phyloP scores from a whole-genome alignment of 805 yeast species.

The Candida golubevii region DNA sequence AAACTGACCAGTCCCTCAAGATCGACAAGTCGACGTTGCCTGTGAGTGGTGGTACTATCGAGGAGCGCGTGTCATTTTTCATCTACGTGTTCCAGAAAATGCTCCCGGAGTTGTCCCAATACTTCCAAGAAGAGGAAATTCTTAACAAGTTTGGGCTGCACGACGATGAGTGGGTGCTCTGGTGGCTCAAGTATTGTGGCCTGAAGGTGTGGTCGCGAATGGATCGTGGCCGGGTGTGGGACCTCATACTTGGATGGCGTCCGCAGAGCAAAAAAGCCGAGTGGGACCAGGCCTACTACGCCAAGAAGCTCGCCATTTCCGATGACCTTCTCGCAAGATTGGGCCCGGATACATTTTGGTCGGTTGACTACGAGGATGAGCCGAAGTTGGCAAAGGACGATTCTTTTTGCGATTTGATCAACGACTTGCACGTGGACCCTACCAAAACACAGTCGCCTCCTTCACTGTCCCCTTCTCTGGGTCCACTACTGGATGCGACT shows the following conservation, averaged over 20 bases:
- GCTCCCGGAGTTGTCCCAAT: conserved; percentile 72
- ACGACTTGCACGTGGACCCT: conserved; percentile 22
- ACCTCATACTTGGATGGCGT: conserved; percentile 76
- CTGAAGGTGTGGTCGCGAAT: conserved; percentile 75
- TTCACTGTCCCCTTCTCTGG: conserved; percentile 11
- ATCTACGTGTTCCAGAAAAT: conserved; percentile 55
- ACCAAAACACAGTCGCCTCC: conserved; percentile 5
- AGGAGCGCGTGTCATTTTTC: conserved; percentile 66
- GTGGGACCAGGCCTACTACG: conserved; percentile 25
- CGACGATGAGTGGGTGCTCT: conserved; percentile 85
- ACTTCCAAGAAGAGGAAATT: conserved; percentile 76
- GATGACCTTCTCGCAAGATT: conserved; percentile 31
- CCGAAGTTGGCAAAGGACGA: conserved; percentile 12
- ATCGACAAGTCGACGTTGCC: conserved; percentile 40
- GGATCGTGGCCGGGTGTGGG: conserved; percentile 91
- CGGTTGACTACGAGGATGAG: conserved; percentile 21
- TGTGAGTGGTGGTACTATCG: conserved; percentile 57
- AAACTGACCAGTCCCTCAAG: conserved; percentile 9
- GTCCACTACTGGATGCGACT: conserved; percentile 5
- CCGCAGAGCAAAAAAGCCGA: conserved; percentile 27
- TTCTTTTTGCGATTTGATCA: conserved; percentile 30
- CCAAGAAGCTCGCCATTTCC: conserved; percentile 26
- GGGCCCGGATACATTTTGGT: conserved; percentile 67
- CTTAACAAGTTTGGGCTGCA: conserved; percentile 50
- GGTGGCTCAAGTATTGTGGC: conserved; percentile 95